Evolutionary conservation across 2,329 filamentous ascomycete genomes (phyloP).

Genomic region (Xylariomycetidae sp.): DNA sequence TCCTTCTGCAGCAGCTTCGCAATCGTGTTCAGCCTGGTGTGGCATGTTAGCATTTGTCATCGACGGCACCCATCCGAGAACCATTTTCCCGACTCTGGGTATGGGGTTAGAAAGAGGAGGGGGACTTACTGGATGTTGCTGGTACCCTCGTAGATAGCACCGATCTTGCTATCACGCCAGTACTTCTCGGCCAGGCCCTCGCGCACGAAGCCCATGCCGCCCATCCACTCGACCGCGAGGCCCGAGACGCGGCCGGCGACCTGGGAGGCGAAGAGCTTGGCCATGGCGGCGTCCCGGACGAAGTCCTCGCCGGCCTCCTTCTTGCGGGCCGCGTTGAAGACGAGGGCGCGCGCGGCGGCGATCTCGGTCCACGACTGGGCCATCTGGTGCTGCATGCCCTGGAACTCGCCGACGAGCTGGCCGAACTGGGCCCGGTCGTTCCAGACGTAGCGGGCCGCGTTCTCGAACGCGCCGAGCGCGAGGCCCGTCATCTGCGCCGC

Average conservation of each 20-base stretch:
- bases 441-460: slow-evolving; percentile 92
- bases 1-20: slow-evolving; percentile 58
- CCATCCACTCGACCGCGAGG: slow-evolving; percentile 96
- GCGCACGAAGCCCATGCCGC: slow-evolving; percentile 96
- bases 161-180: slow-evolving; percentile 97
- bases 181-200: slow-evolving; percentile 98
- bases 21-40: slow-evolving; percentile 54
- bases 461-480: slow-evolving; percentile 89
- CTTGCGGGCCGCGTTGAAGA: slow-evolving; percentile 94
- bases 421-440: slow-evolving; percentile 98
- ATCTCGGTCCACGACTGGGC: slow-evolving; percentile 96
- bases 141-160: slow-evolving; percentile 92
- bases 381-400: slow-evolving; percentile 98
- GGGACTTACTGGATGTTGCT: slow-evolving; percentile 62
- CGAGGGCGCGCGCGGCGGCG: slow-evolving; percentile 78
- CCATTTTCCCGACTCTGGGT: too few relatives aligned
- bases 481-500: slow-evolving; percentile 98
- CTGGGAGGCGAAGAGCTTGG: slow-evolving; percentile 90
- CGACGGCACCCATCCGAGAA: too few relatives aligned
- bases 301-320: slow-evolving; percentile 98
- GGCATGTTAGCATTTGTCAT: too few relatives aligned
- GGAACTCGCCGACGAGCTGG: slow-evolving; percentile 88
- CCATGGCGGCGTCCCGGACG: slow-evolving; percentile 94
- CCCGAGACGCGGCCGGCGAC: slow-evolving; percentile 83
- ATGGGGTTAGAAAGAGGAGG: neutral